Evolutionary conservation across 2,329 filamentous ascomycete species (phyloP), one percentile per base, ranked within the genome.

Genomic region (Rhexocercosporidium sp.): DNA sequence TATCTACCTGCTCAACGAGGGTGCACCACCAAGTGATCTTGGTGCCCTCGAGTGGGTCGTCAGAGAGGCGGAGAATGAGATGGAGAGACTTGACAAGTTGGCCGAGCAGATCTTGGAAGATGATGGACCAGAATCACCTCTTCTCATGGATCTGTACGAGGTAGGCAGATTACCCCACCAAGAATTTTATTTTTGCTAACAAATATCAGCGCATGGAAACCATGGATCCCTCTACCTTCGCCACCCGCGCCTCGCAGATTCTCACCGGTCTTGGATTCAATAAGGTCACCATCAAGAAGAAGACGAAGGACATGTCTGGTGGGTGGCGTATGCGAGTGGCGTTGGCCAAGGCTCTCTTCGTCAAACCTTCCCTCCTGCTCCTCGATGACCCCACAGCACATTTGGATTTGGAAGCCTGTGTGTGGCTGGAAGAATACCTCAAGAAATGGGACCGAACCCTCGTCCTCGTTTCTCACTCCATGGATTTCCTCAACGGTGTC

Each of bases 231-330:
- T 96, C 94, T 44, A 99, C 96, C 62, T 99, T 99, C 83, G 85
- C 93, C 78, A 97, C 95, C 69, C 93, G 96, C 79, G 96, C 96
- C 69, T 97, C 95, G 65, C 90, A 97, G 73, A 99, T 99, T 79
- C 83, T 99, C 75, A 99, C 96, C 65, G 96, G 96, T 94, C 92
- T 99, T 67, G 96, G 96, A 73, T 99, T 99, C 89, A 97, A 99
- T 90, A 98, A 98, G 86, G 83, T 82, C 75, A 99, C 96, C 65
- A 98, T 99, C 79, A 85, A 96, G 82, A 99, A 99, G 89, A 97
- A 96, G 90, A 99, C 96, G 76, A 99, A 98, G 88, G 96, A 99
- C 81, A 99, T 99, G 96, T 99, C 96, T 73, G 96, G 96, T 93
- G 96, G 96, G 76, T 99, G 96, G 96, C 90, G 95, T 86, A 99